A percentile compares a stretch with the other conserved stretches of the same genome.
These are phyloP conservation scores for Peronospora farinosa DNA, from an alignment of 352 stramenopile genomes.

Conservation along the genomic window DNA sequence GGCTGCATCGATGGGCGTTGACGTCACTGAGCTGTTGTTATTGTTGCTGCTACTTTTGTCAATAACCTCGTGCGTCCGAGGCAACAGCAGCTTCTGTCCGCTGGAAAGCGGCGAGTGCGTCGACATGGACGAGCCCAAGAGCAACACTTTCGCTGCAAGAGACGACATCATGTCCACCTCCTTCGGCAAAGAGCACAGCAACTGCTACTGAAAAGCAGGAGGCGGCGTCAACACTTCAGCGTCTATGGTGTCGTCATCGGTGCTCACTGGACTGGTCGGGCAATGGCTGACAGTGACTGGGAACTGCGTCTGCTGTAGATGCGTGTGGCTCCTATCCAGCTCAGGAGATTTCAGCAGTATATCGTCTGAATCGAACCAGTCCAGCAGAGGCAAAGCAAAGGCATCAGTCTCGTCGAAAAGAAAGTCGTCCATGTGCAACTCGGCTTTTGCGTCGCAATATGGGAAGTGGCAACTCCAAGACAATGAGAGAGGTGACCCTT, in stretches of 20 bases:
- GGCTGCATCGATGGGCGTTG: neutral
- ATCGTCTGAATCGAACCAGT: slow-evolving; percentile 28
- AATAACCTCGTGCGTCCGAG: no score
- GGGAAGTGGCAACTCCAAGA: no score
- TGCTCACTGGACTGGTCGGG: slow-evolving; percentile 32
- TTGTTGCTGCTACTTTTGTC: neutral
- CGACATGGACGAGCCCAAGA: slow-evolving; percentile 7
- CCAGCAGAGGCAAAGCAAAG: slow-evolving; percentile 34
- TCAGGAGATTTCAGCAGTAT: slow-evolving; percentile 22
- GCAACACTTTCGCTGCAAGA: slow-evolving; percentile 12
- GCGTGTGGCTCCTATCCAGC: slow-evolving; percentile 13
- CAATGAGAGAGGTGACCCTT: no score
- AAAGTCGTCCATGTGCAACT: slow-evolving; percentile 45
- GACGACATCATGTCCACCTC: slow-evolving; percentile 16
- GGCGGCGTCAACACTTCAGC: slow-evolving; percentile 41
- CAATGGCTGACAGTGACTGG: slow-evolving; percentile 5
- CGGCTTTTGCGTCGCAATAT: neutral
- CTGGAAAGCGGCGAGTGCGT: slow-evolving; percentile 20
- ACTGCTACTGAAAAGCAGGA: slow-evolving; percentile 20
- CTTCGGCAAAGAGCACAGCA: no score
- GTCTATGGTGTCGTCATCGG: slow-evolving; percentile 45
- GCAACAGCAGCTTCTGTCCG: slow-evolving; percentile 15
- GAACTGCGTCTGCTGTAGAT: slow-evolving; percentile 15
- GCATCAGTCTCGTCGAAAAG: slow-evolving; percentile 36
- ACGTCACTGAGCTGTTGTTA: slow-evolving; percentile 3